Percentiles rank a stretch among this genome's conserved stretches.
Evolutionary conservation across 345 rosid genomes (phyloP).

Genomic region (Rhodamnia rubescens): DNA sequence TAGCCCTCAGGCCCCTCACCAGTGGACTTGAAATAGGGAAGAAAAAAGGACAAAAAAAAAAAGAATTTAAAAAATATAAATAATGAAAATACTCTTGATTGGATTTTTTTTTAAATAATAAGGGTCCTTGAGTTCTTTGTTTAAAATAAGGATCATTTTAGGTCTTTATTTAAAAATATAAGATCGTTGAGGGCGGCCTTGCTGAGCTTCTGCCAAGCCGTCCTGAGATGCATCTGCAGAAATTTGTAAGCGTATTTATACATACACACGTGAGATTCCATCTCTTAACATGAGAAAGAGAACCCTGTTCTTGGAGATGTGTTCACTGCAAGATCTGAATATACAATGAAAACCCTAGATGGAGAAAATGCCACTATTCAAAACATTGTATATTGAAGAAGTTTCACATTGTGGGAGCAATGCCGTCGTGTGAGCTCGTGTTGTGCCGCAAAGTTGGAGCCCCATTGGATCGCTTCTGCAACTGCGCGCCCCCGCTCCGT

Average conservation of each 20-base stretch:
- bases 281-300: neutral
- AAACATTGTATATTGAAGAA: neutral
- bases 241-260: neutral
- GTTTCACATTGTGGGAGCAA: neutral
- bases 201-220: too few species aligned
- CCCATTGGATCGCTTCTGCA: slow-evolving; percentile 5
- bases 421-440: slow-evolving; percentile 6
- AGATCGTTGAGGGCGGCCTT: too few species aligned
- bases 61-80: too few species aligned
- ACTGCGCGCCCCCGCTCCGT: slow-evolving; percentile 21
- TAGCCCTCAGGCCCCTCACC: too few species aligned
- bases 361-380: neutral
- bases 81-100: too few species aligned
- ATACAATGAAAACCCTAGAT: neutral
- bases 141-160: too few species aligned
- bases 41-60: too few species aligned
- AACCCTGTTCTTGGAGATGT: neutral
- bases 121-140: too few species aligned
- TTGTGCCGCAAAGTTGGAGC: slow-evolving; percentile 1
- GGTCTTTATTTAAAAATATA: too few species aligned
- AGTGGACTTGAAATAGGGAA: too few species aligned
- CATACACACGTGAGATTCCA: neutral
- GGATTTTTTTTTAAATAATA: too few species aligned
- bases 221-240: neutral
- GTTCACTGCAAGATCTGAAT: neutral